Evolutionary conservation across 164 flowering plant genomes (phyloP).

Genomic region (Cinnamomum micranthum): DNA sequence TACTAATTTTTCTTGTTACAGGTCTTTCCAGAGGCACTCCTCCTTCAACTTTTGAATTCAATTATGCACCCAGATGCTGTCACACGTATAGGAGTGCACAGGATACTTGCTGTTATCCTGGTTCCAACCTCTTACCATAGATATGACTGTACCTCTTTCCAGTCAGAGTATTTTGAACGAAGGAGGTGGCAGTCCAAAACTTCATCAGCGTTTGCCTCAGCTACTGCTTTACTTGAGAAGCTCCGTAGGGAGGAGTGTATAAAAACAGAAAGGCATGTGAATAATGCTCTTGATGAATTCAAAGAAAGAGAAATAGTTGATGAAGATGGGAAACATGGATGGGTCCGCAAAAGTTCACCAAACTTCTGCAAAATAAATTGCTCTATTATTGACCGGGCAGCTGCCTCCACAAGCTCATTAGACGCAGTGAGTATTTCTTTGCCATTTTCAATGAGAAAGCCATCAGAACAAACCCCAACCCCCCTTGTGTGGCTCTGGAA

Average conservation of each 20-base stretch:
- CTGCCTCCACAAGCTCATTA: slow-evolving; percentile 34
- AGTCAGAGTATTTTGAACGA: slow-evolving; percentile 35
- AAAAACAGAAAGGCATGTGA: slow-evolving; percentile 31
- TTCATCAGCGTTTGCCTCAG: slow-evolving; percentile 60
- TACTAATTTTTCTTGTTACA: slow-evolving; percentile 14
- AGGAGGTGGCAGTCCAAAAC: slow-evolving; percentile 52
- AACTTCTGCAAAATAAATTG: slow-evolving; percentile 46
- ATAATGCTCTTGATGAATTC: slow-evolving; percentile 30
- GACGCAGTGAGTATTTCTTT: slow-evolving; percentile 39
- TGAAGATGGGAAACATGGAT: slow-evolving; percentile 60
- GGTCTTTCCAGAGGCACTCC: slow-evolving; percentile 85
- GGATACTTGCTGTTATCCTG: slow-evolving; percentile 66
- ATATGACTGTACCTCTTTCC: slow-evolving; percentile 33
- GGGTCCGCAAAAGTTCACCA: slow-evolving; percentile 52
- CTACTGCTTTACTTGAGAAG: slow-evolving; percentile 71
- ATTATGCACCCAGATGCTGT: slow-evolving; percentile 84
- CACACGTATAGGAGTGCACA: slow-evolving; percentile 76
- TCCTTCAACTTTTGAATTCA: slow-evolving; percentile 67
- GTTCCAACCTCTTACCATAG: slow-evolving; percentile 42
- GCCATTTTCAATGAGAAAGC: background rate
- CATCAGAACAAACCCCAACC: too few species aligned
- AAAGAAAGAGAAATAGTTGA: slow-evolving; percentile 39
- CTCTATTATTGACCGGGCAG: slow-evolving; percentile 55
- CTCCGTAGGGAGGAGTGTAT: slow-evolving; percentile 65
- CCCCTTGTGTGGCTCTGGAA: too few species aligned